These are phyloP conservation scores for Hericium coralloides DNA, from an alignment of 768 basidiomycete genomes.

Conservation along the genomic window DNA sequence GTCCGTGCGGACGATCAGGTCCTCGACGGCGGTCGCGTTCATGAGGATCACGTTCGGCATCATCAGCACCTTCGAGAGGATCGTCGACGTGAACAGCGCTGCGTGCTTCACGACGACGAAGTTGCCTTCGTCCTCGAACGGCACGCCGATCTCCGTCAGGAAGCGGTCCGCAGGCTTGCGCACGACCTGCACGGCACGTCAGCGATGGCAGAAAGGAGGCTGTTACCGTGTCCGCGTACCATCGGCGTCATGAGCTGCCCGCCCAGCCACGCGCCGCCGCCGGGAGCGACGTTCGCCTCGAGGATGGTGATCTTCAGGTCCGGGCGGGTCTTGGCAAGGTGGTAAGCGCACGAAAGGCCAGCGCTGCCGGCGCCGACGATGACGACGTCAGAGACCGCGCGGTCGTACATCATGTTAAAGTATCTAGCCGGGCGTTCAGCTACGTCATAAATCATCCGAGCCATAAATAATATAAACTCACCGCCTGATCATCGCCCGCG, in stretches of 20 bases:
- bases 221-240: constrained; percentile 29
- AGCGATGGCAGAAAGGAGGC: not conserved
- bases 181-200: constrained; percentile 41
- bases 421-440: constrained; percentile 34
- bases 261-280: constrained; percentile 69
- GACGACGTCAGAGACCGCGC: constrained; percentile 68
- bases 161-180: constrained; percentile 72
- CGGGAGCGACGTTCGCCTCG: constrained; percentile 67
- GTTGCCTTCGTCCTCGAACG: constrained; percentile 69
- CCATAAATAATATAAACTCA: constrained; percentile 14
- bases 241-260: constrained; percentile 76
- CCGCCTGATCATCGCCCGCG: constrained; percentile 71
- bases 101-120: constrained; percentile 80
- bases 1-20: constrained; percentile 60
- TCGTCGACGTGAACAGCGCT: constrained; percentile 71
- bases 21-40: constrained; percentile 78
- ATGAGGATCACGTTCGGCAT: constrained; percentile 65
- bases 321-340: constrained; percentile 55
- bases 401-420: constrained; percentile 65
- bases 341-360: constrained; percentile 68
- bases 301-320: constrained; percentile 59
- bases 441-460: not conserved
- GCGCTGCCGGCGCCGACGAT: constrained; percentile 64
- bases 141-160: constrained; percentile 58
- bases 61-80: constrained; percentile 61